Evolutionary conservation across 2,329 filamentous ascomycete species (phyloP).

Genomic region (Cladorrhinum sp.): DNA sequence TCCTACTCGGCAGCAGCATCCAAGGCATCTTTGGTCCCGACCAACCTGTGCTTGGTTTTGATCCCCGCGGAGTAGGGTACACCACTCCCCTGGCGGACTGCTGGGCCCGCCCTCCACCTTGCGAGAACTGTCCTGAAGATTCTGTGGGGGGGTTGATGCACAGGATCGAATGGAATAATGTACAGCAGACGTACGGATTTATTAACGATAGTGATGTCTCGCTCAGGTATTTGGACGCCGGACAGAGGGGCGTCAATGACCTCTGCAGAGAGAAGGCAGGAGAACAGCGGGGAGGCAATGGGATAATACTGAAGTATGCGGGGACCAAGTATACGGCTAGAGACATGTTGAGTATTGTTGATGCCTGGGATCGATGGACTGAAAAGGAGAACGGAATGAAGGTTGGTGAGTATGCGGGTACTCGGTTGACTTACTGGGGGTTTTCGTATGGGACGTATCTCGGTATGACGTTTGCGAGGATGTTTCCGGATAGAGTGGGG

Average conservation of each 20-base stretch:
- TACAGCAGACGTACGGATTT: conserved; percentile 31
- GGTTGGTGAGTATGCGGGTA: conserved; percentile 9
- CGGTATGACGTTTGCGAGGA: conserved; percentile 37
- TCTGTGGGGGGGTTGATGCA: conserved; percentile 32
- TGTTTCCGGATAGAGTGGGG: conserved; percentile 38
- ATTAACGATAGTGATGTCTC: conserved; percentile 36
- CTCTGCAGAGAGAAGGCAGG: conserved; percentile 32
- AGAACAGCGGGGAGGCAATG: conserved; percentile 21
- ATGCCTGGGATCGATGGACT: conserved; percentile 38
- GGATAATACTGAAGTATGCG: conserved; percentile 34
- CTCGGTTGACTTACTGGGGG: conserved; percentile 36
- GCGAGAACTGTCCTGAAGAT: conserved; percentile 17
- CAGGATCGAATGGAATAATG: conserved; percentile 33
- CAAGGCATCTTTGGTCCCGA: conserved; percentile 39
- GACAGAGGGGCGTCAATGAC: conserved; percentile 32
- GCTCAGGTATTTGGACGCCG: conserved; percentile 29
- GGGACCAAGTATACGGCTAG: conserved; percentile 36
- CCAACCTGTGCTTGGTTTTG: conserved; percentile 47
- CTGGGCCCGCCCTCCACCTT: conserved; percentile 28
- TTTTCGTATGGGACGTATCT: conserved; percentile 39
- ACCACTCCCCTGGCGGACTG: conserved; percentile 41
- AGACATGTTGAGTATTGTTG: conserved; percentile 42
- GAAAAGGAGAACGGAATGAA: conserved; percentile 16
- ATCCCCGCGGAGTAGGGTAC: conserved; percentile 44
- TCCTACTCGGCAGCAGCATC: conserved; percentile 29